These are phyloP conservation scores for Lactarius trivialis DNA, from an alignment of 768 basidiomycete species.

Conservation along the genomic window DNA sequence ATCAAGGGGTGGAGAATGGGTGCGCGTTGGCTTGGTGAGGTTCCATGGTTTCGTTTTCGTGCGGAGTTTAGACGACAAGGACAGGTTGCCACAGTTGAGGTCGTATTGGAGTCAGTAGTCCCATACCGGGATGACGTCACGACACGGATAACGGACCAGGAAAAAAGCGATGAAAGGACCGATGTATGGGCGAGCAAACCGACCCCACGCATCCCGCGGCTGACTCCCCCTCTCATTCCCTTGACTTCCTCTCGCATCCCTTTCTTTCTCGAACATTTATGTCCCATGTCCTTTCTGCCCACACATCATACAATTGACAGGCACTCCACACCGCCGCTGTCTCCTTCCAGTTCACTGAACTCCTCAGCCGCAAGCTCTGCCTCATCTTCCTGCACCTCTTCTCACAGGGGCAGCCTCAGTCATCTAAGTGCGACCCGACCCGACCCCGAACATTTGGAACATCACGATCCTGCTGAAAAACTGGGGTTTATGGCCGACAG, in stretches of 20 bases:
- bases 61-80: neutral
- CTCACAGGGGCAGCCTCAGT: neutral
- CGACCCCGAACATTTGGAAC: neutral
- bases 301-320: neutral
- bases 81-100: conserved; percentile 2
- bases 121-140: conserved; percentile 12
- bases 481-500: conserved; percentile 2
- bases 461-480: neutral
- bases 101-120: neutral
- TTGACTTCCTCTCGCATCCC: neutral
- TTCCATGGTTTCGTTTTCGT: neutral
- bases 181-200: neutral
- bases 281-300: conserved; percentile 11
- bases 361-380: conserved; percentile 12
- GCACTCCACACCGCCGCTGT: conserved; percentile 18
- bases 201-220: conserved; percentile 15
- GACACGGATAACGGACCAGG: conserved; percentile 2
- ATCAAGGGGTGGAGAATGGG: neutral
- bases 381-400: conserved; percentile 7
- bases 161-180: neutral
- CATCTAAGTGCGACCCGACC: neutral
- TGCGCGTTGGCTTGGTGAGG: neutral
- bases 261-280: conserved; percentile 2
- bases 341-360: conserved; percentile 16
- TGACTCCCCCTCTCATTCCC: neutral